Evolutionary conservation across 2,329 filamentous ascomycete genomes (phyloP).

Genomic region (Xylariaceae sp.): DNA sequence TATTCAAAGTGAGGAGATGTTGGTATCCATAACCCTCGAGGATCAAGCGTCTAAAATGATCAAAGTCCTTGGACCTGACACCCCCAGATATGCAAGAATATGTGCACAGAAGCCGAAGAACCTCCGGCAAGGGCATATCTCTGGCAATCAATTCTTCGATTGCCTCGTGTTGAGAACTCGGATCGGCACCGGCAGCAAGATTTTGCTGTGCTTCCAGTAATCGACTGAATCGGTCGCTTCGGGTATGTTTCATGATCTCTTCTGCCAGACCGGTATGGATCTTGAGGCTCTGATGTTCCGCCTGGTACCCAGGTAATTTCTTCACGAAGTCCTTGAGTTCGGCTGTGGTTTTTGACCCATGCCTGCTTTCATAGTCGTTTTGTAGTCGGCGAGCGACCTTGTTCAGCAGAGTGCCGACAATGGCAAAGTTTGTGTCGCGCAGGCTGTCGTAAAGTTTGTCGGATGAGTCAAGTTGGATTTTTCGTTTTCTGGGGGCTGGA

Average conservation of each 20-base stretch:
- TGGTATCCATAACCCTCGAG: slow-evolving; percentile 93
- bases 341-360: slow-evolving; percentile 79
- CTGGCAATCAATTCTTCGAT: slow-evolving; percentile 95
- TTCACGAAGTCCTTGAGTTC: slow-evolving; percentile 95
- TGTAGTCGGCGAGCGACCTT: slow-evolving; percentile 84
- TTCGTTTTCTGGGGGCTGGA: slow-evolving; percentile 69
- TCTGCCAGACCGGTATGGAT: slow-evolving; percentile 89
- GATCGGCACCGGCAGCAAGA: slow-evolving; percentile 83
- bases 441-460: slow-evolving; percentile 87
- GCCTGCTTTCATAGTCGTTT: slow-evolving; percentile 81
- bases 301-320: slow-evolving; percentile 86
- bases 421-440: slow-evolving; percentile 90
- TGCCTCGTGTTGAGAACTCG: slow-evolving; percentile 80
- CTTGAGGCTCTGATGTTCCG: slow-evolving; percentile 89
- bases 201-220: slow-evolving; percentile 94
- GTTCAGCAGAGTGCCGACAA: slow-evolving; percentile 84
- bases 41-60: slow-evolving; percentile 82
- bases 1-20: slow-evolving; percentile 83
- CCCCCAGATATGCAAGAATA: slow-evolving; percentile 89
- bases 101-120: slow-evolving; percentile 81
- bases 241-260: slow-evolving; percentile 90
- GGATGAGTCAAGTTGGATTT: slow-evolving; percentile 81
- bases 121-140: slow-evolving; percentile 72
- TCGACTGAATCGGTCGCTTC: slow-evolving; percentile 82
- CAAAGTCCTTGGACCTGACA: slow-evolving; percentile 82